A percentile compares a stretch with the other conserved stretches of the same genome.
These are phyloP conservation scores for Ogataea allantospora DNA, from an alignment of 805 yeast genomes.

Conservation along the genomic window DNA sequence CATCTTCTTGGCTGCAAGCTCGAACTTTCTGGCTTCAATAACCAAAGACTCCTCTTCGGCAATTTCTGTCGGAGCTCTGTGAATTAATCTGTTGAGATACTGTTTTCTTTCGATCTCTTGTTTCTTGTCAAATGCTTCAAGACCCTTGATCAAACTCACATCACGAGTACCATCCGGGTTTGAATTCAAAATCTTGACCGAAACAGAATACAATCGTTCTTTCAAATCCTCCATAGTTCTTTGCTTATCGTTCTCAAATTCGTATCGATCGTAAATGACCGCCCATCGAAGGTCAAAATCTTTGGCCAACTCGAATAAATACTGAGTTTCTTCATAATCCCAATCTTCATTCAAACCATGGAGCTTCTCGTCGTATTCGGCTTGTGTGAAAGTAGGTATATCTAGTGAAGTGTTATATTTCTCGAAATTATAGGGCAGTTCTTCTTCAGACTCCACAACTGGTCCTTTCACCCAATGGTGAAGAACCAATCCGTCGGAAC, in stretches of 20 bases:
- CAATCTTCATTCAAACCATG: conserved; percentile 41
- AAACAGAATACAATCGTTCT: conserved; percentile 72
- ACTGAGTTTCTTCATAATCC: conserved; percentile 74
- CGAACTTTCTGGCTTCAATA: conserved; percentile 89
- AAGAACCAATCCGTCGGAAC: conserved; percentile 51
- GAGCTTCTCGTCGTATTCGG: conserved; percentile 53
- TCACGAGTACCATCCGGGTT: conserved; percentile 40
- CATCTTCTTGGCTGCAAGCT: conserved; percentile 87
- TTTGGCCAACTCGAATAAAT: conserved; percentile 68
- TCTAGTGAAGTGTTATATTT: conserved; percentile 68
- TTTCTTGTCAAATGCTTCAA: conserved; percentile 62
- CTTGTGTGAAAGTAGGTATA: conserved; percentile 66
- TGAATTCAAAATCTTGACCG: conserved; percentile 49
- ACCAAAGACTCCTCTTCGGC: conserved; percentile 96
- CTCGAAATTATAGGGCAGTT: conserved; percentile 62
- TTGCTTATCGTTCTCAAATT: conserved; percentile 39
- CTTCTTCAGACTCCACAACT: conserved; percentile 33
- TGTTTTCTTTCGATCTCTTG: conserved; percentile 78
- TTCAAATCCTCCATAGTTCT: conserved; percentile 78
- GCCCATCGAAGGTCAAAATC: conserved; percentile 67
- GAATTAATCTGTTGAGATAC: conserved; percentile 71
- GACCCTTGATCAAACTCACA: conserved; percentile 51
- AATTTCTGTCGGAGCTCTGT: conserved; percentile 90
- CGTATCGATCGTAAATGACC: conserved; percentile 61
- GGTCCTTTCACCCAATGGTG: conserved; percentile 85